Percentiles rank a stretch among this genome's conserved stretches.
Evolutionary conservation across 208 protist species (phyloP).

Genomic region (Leishmania braziliensis): DNA sequence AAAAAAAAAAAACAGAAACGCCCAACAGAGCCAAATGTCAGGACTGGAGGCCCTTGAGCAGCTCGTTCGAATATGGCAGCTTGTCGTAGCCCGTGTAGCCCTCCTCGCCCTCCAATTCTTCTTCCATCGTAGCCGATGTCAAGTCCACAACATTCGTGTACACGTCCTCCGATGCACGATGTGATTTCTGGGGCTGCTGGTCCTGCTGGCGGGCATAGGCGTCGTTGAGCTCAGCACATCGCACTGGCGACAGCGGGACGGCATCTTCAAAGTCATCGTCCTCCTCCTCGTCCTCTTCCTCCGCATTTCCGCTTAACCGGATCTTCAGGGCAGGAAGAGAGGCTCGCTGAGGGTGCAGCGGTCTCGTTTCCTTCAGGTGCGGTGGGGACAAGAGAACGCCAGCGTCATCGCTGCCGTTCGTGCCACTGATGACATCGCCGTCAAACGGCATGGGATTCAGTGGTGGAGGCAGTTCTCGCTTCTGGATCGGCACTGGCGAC

Average conservation of each 20-base stretch:
- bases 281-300: slow-evolving; percentile 37
- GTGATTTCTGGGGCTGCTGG: background rate
- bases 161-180: slow-evolving; percentile 29
- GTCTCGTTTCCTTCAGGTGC: slow-evolving; percentile 36
- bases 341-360: slow-evolving; percentile 6
- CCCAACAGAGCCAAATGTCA: background rate
- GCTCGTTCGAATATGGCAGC: slow-evolving; percentile 15
- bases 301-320: slow-evolving; percentile 11
- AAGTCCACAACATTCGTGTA: slow-evolving; percentile 48
- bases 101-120: slow-evolving; percentile 50
- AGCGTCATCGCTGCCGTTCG: background rate
- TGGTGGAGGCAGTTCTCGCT: slow-evolving; percentile 10
- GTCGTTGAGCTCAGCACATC: slow-evolving; percentile 64
- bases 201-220: slow-evolving; percentile 38
- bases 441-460: slow-evolving; percentile 15
- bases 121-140: slow-evolving; percentile 35
- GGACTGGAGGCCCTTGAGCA: slow-evolving; percentile 10
- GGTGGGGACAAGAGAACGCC: slow-evolving; percentile 25
- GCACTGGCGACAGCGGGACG: slow-evolving; percentile 67
- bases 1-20: background rate
- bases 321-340: slow-evolving; percentile 8
- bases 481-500: slow-evolving; percentile 13
- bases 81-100: slow-evolving; percentile 59
- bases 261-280: slow-evolving; percentile 87
- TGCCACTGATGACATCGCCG: background rate